Conservation (phyloP, 371 early-diverging fungal species). For the Parasitella parasitica region DNA sequence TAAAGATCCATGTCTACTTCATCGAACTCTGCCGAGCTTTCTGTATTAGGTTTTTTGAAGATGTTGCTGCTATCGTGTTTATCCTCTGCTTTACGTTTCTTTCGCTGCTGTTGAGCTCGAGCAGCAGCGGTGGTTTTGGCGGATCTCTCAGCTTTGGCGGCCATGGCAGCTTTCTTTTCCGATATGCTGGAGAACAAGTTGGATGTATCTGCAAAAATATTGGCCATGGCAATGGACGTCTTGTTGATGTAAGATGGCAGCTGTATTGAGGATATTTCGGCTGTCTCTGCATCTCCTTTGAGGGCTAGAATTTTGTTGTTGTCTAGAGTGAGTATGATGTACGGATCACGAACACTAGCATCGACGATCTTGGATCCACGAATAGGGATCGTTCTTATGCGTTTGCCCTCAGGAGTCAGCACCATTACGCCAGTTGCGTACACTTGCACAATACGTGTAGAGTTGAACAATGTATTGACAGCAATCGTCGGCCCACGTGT, state of each 20-base stretch:
- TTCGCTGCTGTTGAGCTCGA: conserved; percentile 9
- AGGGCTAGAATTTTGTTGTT: conserved; percentile 64
- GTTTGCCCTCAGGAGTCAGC: conserved; percentile 65
- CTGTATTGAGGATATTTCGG: conserved; percentile 37
- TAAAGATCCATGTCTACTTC: conserved; percentile 70
- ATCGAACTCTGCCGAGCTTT: conserved; percentile 39
- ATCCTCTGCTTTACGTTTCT: conserved; percentile 33
- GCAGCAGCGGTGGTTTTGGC: background rate
- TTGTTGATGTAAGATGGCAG: conserved; percentile 48
- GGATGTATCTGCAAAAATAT: conserved; percentile 60
- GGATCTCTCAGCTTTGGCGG: background rate
- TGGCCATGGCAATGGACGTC: conserved; percentile 47
- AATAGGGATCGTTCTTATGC: conserved; percentile 58
- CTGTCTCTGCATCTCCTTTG: conserved; percentile 55
- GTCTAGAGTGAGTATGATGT: conserved; percentile 70
- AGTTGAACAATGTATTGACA: conserved; percentile 65
- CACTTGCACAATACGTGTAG: conserved; percentile 78
- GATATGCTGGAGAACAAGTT: conserved; percentile 50
- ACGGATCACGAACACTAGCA: conserved; percentile 81
- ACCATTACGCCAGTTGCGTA: conserved; percentile 71
- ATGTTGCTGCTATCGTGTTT: background rate
- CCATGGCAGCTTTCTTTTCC: conserved; percentile 14
- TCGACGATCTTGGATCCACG: conserved; percentile 67
- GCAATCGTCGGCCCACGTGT: conserved; percentile 75
- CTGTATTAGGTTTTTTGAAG: conserved; percentile 18